These are phyloP conservation scores for Cenchrus purpureus DNA, from an alignment of 176 grass and related monocot genomes.

Conservation along the genomic window DNA sequence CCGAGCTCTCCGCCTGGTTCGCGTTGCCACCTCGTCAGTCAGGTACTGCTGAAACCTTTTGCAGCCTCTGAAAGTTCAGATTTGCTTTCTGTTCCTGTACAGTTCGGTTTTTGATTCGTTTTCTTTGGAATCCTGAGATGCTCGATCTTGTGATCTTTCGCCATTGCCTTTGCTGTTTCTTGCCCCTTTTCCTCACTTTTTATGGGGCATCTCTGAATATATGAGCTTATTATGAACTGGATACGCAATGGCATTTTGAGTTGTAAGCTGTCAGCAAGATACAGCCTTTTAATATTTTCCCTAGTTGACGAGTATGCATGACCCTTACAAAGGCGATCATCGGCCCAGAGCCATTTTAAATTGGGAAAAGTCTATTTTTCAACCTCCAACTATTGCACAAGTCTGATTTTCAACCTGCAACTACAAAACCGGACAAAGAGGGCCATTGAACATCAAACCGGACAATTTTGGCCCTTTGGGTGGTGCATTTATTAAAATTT, in stretches of 20 bases:
- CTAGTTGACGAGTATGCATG: not conserved
- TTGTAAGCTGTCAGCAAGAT: not conserved
- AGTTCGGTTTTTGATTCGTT: slow-evolving; percentile 16
- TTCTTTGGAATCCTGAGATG: slow-evolving; percentile 32
- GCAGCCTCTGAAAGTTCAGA: slow-evolving; percentile 28
- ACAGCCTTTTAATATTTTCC: slow-evolving; percentile 1
- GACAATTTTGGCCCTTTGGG: no score
- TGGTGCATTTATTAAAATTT: no score
- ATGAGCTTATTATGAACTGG: slow-evolving; percentile 11
- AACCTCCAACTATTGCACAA: no score
- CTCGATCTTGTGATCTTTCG: not conserved
- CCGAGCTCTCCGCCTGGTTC: slow-evolving; percentile 40
- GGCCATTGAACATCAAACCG: no score
- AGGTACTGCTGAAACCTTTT: slow-evolving; percentile 50
- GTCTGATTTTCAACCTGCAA: no score
- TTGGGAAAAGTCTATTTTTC: no score
- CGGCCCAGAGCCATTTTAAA: not conserved
- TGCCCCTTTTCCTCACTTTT: slow-evolving; percentile 2
- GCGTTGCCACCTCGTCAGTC: slow-evolving; percentile 31
- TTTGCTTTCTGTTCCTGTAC: slow-evolving; percentile 31
- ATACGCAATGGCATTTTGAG: slow-evolving; percentile 30
- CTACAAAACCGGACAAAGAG: no score
- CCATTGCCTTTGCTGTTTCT: slow-evolving; percentile 11
- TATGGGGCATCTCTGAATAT: not conserved
- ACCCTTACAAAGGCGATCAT: not conserved